Conservation (phyloP, 176 grass and related monocot genomes). For the Typha latifolia region DNA sequence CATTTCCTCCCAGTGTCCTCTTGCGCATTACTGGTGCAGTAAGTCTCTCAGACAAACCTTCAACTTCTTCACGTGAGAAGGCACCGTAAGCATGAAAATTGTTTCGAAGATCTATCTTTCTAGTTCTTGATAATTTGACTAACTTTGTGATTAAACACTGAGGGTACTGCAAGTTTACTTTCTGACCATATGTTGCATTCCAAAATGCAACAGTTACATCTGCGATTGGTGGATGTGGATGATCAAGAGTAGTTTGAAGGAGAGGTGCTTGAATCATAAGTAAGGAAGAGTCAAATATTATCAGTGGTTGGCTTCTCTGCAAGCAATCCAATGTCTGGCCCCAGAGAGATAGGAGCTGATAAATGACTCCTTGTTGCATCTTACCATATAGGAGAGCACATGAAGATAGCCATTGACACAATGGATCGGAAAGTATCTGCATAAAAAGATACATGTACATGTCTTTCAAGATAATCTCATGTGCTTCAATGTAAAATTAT, state of each 20-base stretch:
- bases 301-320: constrained; percentile 24
- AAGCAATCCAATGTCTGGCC: constrained; percentile 28
- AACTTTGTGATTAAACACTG: constrained; percentile 6
- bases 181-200: constrained; percentile 15
- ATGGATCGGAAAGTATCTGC: constrained; percentile 45
- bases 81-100: neutral
- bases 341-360: constrained; percentile 43
- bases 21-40: neutral
- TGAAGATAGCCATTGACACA: constrained; percentile 41
- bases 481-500: neutral
- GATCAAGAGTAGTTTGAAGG: constrained; percentile 35
- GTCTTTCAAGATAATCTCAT: neutral
- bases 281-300: constrained; percentile 28
- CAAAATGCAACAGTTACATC: constrained; percentile 11
- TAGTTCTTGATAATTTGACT: constrained; percentile 12
- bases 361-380: constrained; percentile 24
- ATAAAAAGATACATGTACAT: neutral
- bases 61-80: constrained; percentile 6
- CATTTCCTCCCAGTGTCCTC: neutral
- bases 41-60: neutral
- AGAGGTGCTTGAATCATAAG: constrained; percentile 25
- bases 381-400: constrained; percentile 12
- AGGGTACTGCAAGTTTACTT: neutral
- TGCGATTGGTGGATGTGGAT: constrained; percentile 42
- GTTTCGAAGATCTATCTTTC: neutral